phyloP scores from a whole-genome alignment of 345 rosid species.

The Microthlaspi erraticum region DNA sequence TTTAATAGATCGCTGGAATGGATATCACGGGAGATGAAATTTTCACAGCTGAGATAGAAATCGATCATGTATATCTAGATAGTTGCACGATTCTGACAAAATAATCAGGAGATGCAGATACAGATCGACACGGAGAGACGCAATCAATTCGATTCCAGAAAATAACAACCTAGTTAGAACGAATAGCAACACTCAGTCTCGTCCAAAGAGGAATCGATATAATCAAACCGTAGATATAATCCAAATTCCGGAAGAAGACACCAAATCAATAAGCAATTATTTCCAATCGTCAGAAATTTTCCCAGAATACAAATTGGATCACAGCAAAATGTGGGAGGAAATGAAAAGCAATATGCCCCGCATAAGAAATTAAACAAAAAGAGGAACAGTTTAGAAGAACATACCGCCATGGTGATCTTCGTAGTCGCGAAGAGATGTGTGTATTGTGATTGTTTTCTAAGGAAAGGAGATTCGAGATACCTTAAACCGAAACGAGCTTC shows the following conservation, averaged over 20 bases:
- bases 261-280: slow-evolving; percentile 15
- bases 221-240: background rate
- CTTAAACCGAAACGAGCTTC: slow-evolving; percentile 22
- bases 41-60: background rate
- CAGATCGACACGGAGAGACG: slow-evolving; percentile 16
- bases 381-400: background rate
- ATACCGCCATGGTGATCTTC: slow-evolving; percentile 46
- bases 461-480: slow-evolving; percentile 29
- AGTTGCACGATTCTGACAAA: background rate
- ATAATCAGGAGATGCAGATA: slow-evolving; percentile 8
- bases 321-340: background rate
- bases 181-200: slow-evolving; percentile 2
- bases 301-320: slow-evolving; percentile 19
- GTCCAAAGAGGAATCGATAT: background rate
- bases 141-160: slow-evolving; percentile 22
- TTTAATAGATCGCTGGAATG: background rate
- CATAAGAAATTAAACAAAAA: background rate
- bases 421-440: slow-evolving; percentile 3
- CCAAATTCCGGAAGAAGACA: slow-evolving; percentile 9
- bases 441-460: slow-evolving; percentile 1
- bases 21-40: background rate
- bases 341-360: background rate
- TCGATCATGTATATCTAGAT: slow-evolving; percentile 3
- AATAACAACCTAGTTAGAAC: slow-evolving; percentile 1
- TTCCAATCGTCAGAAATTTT: background rate